Conservation (phyloP, 176 grass and related monocot genomes). For the Rhipidocladum racemiflorum region DNA sequence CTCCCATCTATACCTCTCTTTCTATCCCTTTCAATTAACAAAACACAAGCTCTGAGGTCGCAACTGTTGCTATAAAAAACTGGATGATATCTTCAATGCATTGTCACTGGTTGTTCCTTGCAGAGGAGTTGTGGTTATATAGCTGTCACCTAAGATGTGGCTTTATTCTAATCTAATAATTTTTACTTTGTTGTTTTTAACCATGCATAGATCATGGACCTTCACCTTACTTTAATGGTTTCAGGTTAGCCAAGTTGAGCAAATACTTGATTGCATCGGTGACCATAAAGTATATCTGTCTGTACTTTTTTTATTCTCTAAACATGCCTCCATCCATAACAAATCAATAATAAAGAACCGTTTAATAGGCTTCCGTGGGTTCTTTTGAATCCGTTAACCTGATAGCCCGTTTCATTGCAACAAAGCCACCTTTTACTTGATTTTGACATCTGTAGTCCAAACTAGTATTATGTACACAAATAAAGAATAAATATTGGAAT, state of each 20-base stretch:
- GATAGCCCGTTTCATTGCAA: constrained; percentile 23
- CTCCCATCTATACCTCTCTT: constrained; percentile 29
- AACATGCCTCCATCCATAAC: constrained; percentile 43
- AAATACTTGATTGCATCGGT: constrained; percentile 45
- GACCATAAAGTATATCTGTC: constrained; percentile 40
- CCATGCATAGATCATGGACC: constrained; percentile 39
- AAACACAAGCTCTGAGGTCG: constrained; percentile 26
- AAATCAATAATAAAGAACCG: constrained; percentile 50
- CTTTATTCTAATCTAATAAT: constrained; percentile 29
- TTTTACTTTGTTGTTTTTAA: constrained; percentile 42
- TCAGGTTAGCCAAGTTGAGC: constrained; percentile 50
- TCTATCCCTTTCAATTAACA: constrained; percentile 47
- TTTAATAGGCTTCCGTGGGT: constrained; percentile 29
- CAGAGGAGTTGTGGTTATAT: constrained; percentile 34
- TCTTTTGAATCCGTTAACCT: constrained; percentile 39
- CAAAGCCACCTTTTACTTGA: constrained; percentile 38
- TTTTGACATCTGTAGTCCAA: constrained; percentile 37
- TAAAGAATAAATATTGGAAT: constrained; percentile 17
- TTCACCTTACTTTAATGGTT: constrained; percentile 45
- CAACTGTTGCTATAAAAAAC: constrained; percentile 19
- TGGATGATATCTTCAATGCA: constrained; percentile 23
- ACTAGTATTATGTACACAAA: constrained; percentile 23
- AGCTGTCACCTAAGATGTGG: constrained; percentile 37
- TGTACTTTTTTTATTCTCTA: constrained; percentile 33
- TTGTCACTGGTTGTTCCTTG: constrained; percentile 22